Evolutionary conservation across 495 filamentous ascomycete genomes (phyloP).

Genomic region (Podospora fimiseda): DNA sequence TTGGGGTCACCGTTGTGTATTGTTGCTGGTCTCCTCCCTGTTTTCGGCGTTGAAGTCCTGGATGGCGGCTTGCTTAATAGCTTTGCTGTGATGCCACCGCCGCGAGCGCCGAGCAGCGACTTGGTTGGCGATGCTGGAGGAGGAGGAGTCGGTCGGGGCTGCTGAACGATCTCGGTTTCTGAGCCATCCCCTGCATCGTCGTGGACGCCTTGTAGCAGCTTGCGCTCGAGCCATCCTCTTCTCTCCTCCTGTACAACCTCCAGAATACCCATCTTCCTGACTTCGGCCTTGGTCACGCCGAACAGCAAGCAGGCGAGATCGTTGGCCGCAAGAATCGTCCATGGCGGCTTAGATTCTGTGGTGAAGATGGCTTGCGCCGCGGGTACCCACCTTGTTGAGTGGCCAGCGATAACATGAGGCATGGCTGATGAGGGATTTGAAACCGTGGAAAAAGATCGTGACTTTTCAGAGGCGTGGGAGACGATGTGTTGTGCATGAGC

Average conservation of each 20-base stretch:
- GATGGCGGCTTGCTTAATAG: constrained; percentile 84
- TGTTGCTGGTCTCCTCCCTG: constrained; percentile 56
- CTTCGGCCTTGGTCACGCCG: constrained; percentile 88
- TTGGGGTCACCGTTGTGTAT: constrained; percentile 69
- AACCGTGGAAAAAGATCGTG: constrained; percentile 32
- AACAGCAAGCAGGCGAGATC: constrained; percentile 94
- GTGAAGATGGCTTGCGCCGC: constrained; percentile 95
- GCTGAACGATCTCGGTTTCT: constrained; percentile 37
- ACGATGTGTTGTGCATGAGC: constrained; percentile 38
- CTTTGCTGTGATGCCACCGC: constrained; percentile 74
- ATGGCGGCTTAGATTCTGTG: constrained; percentile 78
- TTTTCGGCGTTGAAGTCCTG: constrained; percentile 44
- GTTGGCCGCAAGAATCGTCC: constrained; percentile 96
- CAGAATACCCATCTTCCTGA: constrained; percentile 88
- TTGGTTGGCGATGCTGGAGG: constrained; percentile 38
- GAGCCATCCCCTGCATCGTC: constrained; percentile 38
- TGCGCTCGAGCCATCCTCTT: constrained; percentile 82
- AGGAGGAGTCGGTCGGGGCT: constrained; percentile 27
- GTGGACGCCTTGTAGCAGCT: constrained; percentile 53
- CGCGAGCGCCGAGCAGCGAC: constrained; percentile 51
- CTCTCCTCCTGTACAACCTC: constrained; percentile 88
- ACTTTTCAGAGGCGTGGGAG: constrained; percentile 31
- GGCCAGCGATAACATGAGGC: constrained; percentile 59
- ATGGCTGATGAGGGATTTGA: constrained; percentile 26
- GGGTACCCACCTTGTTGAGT: constrained; percentile 83